Conservation (phyloP, 345 rosid species). For the Arabis hirsuta region DNA sequence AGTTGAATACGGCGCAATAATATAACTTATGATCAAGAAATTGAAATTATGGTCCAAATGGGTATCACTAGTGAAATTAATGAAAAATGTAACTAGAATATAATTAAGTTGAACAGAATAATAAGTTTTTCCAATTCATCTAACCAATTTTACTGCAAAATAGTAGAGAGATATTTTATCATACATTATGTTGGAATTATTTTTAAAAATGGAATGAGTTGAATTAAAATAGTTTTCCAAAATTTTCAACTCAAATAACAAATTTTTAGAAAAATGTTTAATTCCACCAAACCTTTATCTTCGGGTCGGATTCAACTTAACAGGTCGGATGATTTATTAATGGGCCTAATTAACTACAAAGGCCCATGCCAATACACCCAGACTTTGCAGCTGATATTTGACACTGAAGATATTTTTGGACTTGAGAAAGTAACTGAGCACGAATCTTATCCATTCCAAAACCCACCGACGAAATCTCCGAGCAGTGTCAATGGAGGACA, state of each 20-base stretch:
- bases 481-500: conserved; percentile 49
- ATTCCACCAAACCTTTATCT: background rate
- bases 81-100: no score
- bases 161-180: no score
- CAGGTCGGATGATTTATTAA: background rate
- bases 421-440: conserved; percentile 8
- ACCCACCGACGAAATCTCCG: background rate
- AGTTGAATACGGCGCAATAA: background rate
- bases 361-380: background rate
- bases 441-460: conserved; percentile 31
- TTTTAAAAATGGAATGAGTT: no score
- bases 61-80: no score
- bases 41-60: no score
- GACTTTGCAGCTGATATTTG: background rate
- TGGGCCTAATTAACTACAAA: conserved; percentile 8
- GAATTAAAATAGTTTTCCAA: no score
- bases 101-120: no score
- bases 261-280: background rate
- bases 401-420: background rate
- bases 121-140: no score
- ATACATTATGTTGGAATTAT: no score
- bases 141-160: no score
- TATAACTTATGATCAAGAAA: no score
- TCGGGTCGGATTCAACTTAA: background rate
- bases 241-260: no score